Percentiles rank a stretch among this genome's conserved stretches.
These are phyloP conservation scores for Byssoonygena ceratinophila DNA, from an alignment of 2,329 filamentous ascomycete genomes.

Conservation along the genomic window DNA sequence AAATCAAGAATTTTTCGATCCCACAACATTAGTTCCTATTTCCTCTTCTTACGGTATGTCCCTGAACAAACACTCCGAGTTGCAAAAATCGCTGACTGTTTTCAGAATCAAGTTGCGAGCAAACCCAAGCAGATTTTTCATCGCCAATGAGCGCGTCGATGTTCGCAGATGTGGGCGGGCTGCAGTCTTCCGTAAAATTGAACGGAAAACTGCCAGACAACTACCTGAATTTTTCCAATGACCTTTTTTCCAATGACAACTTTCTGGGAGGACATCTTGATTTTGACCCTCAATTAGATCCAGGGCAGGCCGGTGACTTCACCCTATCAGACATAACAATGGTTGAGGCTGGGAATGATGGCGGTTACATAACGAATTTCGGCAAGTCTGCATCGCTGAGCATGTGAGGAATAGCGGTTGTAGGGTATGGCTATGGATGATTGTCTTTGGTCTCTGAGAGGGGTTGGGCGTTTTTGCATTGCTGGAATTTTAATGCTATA, in stretches of 20 bases:
- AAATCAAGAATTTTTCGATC: slow-evolving; percentile 5
- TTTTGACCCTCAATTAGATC: slow-evolving; percentile 6
- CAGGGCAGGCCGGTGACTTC: slow-evolving; percentile 4
- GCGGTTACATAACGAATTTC: background rate
- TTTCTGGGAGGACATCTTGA: slow-evolving; percentile 8
- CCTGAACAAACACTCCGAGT: background rate
- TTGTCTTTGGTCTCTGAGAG: no score
- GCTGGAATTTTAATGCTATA: no score
- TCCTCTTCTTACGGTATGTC: background rate
- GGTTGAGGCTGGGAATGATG: background rate
- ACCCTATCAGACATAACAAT: background rate
- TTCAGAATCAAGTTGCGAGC: background rate
- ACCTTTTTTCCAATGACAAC: slow-evolving; percentile 10
- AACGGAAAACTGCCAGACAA: slow-evolving; percentile 6
- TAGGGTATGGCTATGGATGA: slow-evolving; percentile 8
- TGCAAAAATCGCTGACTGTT: background rate
- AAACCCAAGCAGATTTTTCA: background rate
- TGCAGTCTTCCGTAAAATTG: background rate
- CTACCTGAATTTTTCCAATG: slow-evolving; percentile 5
- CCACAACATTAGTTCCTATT: background rate
- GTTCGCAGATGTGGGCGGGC: background rate
- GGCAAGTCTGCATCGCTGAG: no score
- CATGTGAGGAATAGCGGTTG: no score
- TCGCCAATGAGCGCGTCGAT: background rate
- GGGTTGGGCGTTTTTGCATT: no score